phyloP scores from a whole-genome alignment of 106 monocot genomes.

The Posidonia australis region DNA sequence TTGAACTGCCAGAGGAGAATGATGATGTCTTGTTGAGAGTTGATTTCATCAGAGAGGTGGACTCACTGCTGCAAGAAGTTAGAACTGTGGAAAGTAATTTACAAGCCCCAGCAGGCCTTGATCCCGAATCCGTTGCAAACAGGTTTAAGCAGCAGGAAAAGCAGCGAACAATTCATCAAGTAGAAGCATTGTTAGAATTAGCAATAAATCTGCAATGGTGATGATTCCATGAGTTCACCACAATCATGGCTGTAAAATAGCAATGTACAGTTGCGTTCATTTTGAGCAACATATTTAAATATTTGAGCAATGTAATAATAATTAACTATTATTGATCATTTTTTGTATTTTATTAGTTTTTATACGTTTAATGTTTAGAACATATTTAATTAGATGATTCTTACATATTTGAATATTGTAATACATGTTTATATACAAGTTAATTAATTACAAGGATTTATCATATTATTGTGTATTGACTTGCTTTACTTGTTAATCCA shows the following conservation, averaged over 20 bases:
- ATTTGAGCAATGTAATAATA: no score
- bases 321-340: no score
- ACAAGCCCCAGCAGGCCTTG: constrained; percentile 28
- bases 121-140: constrained; percentile 82
- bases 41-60: constrained; percentile 84
- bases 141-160: constrained; percentile 78
- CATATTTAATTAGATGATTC: no score
- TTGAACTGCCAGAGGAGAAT: constrained; percentile 51
- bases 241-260: neutral
- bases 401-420: no score
- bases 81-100: constrained; percentile 28
- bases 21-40: constrained; percentile 61
- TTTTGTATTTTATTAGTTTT: no score
- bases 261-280: no score
- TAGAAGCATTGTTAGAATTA: constrained; percentile 59
- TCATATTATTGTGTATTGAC: no score
- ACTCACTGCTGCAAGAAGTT: constrained; percentile 59
- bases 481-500: no score
- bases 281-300: no score
- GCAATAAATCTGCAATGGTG: constrained; percentile 68
- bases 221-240: neutral
- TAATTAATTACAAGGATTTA: no score
- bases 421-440: no score
- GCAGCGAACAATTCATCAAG: constrained; percentile 51
- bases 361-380: no score